Base-by-base conservation (phyloP, 225 moss, liverwort and hornwort genomes). In the Physcomitrellopsis africana region DNA sequence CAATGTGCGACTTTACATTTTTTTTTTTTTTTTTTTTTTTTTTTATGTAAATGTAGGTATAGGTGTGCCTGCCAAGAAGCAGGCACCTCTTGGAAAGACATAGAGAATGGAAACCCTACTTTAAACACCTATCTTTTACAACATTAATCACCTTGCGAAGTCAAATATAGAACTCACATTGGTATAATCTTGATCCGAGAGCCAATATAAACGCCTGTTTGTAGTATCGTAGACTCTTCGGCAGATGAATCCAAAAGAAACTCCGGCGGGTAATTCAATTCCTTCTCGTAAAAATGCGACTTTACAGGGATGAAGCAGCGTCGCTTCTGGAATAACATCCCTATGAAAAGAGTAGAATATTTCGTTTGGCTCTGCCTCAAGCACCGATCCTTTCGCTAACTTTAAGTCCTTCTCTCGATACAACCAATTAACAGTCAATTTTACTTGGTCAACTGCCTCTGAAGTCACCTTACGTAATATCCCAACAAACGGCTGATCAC, bases 281-380 rank as follows among this genome's bases (percentile, higher is more conserved):
- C 95, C 97, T 86, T 90, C 93, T 49, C 92, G 90, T 58, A 99
- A 73, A 72, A 99, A 99, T 20, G 94, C 88, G 58, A 99, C 97
- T 86, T 93, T 99, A 72, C 97, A 99, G 15, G 97, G 97, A 88
- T 99, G 94, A 72, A 95, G 81, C 15, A 93, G 77, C 44, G 92
- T 83, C 67, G 93, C 92, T 75, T 92, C 93, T 66, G 94, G 92
- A 81, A 89, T 92, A 76, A 93, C 93, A 99, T 95, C 95, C 90
- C 93, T 95, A 67, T 99, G 94, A 59, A 99, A 99, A 60, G 94
- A 95, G 63, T 99, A 99, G 69, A 99, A 99, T 57, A 99, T 93
- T 74, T 99, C 94, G 89, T 94, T 99, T 73, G 92, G 93, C 60
- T 91, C 93, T 47, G 94, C 93, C 87, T 99, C 94, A 51, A 79